phyloP scores from a whole-genome alignment of 2,329 filamentous ascomycete species.

The Phyllachora maydis region DNA sequence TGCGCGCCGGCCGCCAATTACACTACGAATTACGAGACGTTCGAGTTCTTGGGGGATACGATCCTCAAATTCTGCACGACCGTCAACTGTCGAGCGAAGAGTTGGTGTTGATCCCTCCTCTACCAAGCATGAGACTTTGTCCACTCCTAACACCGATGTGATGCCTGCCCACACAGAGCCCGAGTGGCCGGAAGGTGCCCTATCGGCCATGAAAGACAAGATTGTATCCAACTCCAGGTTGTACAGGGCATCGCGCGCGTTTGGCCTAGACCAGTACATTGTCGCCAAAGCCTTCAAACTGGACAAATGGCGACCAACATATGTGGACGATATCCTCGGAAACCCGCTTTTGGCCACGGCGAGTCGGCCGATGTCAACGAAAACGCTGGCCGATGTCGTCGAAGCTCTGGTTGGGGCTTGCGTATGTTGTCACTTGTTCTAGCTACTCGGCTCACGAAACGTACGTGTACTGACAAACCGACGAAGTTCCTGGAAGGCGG shows the following conservation, averaged over 20 bases:
- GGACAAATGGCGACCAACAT: slow-evolving; percentile 50
- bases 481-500: slow-evolving; percentile 53
- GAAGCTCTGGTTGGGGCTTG: slow-evolving; percentile 67
- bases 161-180: slow-evolving; percentile 25
- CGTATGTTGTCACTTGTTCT: no score
- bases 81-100: slow-evolving; percentile 37
- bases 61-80: slow-evolving; percentile 58
- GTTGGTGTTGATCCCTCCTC: slow-evolving; percentile 18
- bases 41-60: slow-evolving; percentile 77
- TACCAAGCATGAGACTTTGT: not conserved
- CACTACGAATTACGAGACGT: slow-evolving; percentile 51
- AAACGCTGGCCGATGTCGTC: slow-evolving; percentile 70
- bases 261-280: slow-evolving; percentile 53
- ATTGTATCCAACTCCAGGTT: slow-evolving; percentile 62
- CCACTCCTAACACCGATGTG: not conserved
- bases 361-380: slow-evolving; percentile 38
- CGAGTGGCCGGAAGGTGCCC: slow-evolving; percentile 54
- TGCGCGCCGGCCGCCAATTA: slow-evolving; percentile 40
- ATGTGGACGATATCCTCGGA: slow-evolving; percentile 19
- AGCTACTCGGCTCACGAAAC: no score
- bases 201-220: slow-evolving; percentile 46
- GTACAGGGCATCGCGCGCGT: slow-evolving; percentile 36
- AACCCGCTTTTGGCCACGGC: slow-evolving; percentile 3
- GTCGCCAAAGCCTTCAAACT: slow-evolving; percentile 46
- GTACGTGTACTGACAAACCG: no score